These are phyloP conservation scores for Ustilago shanxiensis DNA, from an alignment of 1,284 basidiomycete species.

Conservation along the genomic window DNA sequence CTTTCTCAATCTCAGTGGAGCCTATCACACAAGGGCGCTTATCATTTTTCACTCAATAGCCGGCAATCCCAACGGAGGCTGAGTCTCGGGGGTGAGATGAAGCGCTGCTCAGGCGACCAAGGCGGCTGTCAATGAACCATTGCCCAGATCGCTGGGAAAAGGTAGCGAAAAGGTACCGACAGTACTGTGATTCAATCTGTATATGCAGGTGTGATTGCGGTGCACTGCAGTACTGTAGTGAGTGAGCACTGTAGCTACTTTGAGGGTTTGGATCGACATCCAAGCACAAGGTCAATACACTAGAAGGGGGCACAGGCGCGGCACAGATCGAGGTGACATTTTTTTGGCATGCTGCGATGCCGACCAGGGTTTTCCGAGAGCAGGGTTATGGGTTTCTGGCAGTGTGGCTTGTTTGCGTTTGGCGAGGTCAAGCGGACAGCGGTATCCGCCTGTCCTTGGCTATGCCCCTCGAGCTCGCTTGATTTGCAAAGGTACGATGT, in stretches of 20 bases:
- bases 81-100: not conserved
- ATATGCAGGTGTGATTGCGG: not conserved
- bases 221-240: not conserved
- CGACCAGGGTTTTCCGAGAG: conserved; percentile 21
- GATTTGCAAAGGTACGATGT: not conserved
- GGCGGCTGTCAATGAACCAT: not conserved
- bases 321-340: not conserved
- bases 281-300: not conserved
- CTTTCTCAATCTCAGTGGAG: not conserved
- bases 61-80: conserved; percentile 2
- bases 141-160: conserved; percentile 12
- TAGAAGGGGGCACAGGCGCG: not conserved
- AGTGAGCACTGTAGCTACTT: not conserved
- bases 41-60: not conserved
- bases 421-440: conserved; percentile 1
- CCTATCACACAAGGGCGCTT: not conserved
- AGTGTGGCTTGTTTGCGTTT: conserved; percentile 1
- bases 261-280: conserved; percentile 5
- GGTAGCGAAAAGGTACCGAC: not conserved
- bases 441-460: not conserved
- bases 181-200: conserved; percentile 1
- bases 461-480: not conserved
- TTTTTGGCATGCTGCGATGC: not conserved
- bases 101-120: not conserved
- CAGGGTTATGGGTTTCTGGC: not conserved